These are phyloP conservation scores for Phytophthora cactorum DNA, from an alignment of 352 stramenopile species.

Conservation along the genomic window DNA sequence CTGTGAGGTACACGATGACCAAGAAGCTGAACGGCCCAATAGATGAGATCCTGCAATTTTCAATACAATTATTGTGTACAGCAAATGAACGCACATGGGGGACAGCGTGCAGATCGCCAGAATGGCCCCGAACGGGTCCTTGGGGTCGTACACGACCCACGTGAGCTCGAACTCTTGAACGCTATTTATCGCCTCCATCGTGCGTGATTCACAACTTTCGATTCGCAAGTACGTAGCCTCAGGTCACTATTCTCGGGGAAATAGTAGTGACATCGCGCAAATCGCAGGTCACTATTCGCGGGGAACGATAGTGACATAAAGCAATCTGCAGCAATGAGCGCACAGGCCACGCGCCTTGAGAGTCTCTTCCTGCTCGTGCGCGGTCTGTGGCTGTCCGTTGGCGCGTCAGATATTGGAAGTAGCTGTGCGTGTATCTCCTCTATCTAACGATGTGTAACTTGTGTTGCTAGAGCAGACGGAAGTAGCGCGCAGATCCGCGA, in stretches of 20 bases:
- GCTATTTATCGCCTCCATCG: constrained; percentile 1
- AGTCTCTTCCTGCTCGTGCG: constrained; percentile 80
- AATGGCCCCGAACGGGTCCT: constrained; percentile 66
- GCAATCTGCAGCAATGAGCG: constrained; percentile 17
- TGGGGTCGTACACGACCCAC: constrained; percentile 84
- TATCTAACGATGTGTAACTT: constrained; percentile 19
- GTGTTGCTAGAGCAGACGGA: constrained; percentile 48
- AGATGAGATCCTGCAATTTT: constrained; percentile 1
- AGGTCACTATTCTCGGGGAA: constrained; percentile 11
- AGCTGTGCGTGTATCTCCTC: neutral
- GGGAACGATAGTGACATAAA: constrained; percentile 5
- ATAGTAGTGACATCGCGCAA: neutral
- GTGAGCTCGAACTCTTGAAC: constrained; percentile 84
- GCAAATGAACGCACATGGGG: constrained; percentile 54
- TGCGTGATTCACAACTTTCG: neutral
- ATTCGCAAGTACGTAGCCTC: constrained; percentile 4
- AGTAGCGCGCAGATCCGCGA: constrained; percentile 69
- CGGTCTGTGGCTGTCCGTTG: constrained; percentile 35
- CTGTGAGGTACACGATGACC: constrained; percentile 83
- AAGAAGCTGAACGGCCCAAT: constrained; percentile 59
- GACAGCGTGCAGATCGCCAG: constrained; percentile 81
- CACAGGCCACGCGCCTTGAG: constrained; percentile 71
- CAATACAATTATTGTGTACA: constrained; percentile 6
- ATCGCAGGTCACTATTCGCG: neutral
- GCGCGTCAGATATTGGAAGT: neutral